Evolutionary conservation across 129 eudicot species (phyloP).

Genomic region (Flaveria ramosissima): DNA sequence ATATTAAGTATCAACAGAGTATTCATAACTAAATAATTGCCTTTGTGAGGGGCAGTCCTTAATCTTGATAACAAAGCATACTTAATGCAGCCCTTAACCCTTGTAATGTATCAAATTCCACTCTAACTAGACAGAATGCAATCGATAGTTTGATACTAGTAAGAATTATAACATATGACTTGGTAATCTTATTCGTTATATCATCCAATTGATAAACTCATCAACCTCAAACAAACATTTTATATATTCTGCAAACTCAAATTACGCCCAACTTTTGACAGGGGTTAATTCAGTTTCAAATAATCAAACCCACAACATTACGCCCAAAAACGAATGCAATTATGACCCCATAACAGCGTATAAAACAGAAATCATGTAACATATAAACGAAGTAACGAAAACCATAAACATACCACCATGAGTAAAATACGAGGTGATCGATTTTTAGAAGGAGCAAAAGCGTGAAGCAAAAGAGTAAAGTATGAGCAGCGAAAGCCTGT

Average conservation of each 20-base stretch:
- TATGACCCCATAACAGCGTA: background rate
- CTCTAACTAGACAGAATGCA: background rate
- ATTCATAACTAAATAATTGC: background rate
- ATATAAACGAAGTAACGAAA: background rate
- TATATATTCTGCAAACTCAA: no score
- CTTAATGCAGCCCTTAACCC: background rate
- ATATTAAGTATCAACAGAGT: conserved; percentile 1
- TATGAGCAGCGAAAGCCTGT: conserved; percentile 53
- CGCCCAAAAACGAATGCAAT: no score
- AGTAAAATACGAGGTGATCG: conserved; percentile 44
- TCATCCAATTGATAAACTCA: background rate
- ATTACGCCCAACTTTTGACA: no score
- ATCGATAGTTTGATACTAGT: background rate
- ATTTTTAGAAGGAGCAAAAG: conserved; percentile 57
- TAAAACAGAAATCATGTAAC: conserved; percentile 10
- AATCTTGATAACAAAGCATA: background rate
- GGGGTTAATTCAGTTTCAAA: no score
- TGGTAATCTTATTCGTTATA: background rate
- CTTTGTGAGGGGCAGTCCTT: background rate
- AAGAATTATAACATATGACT: background rate
- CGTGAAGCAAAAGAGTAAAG: conserved; percentile 48
- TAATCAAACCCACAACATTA: no score
- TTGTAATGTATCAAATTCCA: no score
- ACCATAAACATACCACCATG: conserved; percentile 54
- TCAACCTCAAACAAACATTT: background rate